Evolutionary conservation across 495 filamentous ascomycete species (phyloP).

Genomic region (Chaetomium tenue): DNA sequence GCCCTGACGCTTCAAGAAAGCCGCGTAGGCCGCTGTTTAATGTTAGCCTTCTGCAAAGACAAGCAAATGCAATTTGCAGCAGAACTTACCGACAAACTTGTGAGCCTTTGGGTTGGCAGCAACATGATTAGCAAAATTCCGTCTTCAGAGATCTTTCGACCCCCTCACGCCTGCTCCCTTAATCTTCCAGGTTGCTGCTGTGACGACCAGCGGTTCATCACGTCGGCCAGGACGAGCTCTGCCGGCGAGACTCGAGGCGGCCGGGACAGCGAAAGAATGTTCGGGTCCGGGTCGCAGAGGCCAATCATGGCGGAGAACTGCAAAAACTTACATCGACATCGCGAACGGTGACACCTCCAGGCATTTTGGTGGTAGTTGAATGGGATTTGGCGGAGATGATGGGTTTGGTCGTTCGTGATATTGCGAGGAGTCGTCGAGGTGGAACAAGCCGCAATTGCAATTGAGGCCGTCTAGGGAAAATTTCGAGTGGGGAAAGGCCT

Average conservation of each 20-base stretch:
- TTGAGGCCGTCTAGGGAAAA: conserved; percentile 27
- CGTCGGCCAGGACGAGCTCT: conserved; percentile 27
- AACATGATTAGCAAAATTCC: conserved; percentile 58
- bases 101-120: conserved; percentile 58
- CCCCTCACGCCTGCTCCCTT: conserved; percentile 57
- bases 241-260: conserved; percentile 23
- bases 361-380: conserved; percentile 66
- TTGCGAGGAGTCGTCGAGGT: conserved; percentile 21
- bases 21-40: conserved; percentile 68
- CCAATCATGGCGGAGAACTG: conserved; percentile 30
- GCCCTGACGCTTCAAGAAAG: conserved; percentile 98
- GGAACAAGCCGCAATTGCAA: conserved; percentile 12
- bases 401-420: conserved; percentile 32
- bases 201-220: conserved; percentile 26
- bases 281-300: conserved; percentile 33
- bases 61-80: background rate
- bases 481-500: conserved; percentile 28
- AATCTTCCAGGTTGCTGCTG: conserved; percentile 34
- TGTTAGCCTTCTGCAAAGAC: conserved; percentile 11
- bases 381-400: conserved; percentile 23
- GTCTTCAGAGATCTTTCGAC: conserved; percentile 60
- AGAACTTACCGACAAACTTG: conserved; percentile 70
- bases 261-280: conserved; percentile 33
- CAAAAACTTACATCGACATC: conserved; percentile 79
- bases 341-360: conserved; percentile 77